Base-by-base conservation (phyloP, 2,329 filamentous ascomycete species). In the Pestalotiopsis sp. region DNA sequence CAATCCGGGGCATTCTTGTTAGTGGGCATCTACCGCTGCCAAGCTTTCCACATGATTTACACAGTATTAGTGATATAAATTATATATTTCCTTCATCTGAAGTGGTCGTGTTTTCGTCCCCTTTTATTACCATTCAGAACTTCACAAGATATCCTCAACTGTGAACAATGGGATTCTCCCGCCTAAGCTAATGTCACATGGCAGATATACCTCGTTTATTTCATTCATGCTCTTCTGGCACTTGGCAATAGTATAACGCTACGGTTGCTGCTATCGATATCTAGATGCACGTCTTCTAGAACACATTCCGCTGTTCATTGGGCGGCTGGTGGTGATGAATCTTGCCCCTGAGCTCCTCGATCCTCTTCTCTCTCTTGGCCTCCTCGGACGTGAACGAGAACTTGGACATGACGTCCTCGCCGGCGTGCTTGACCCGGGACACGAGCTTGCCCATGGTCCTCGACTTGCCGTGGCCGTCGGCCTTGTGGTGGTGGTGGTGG, bases 341-440 rank as follows among this genome's bases (percentile, higher is more conserved):
- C 25, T 77, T 78, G 56, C 76, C 77, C 72, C 79, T 78, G 61
- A 84, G 70, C 27, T 78, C 76, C 41, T 78, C 68, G 17, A 49
- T 57, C 23, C 60, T 23, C 63, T 60, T 58, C 27, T 64, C 70
- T 36, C 66, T 66, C 56, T 66, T 72, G 31, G 49, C 62, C 31
- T 60, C 66, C 25, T 68, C 57, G 17, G 63, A 64, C 3, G 59
- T 57, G 13, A 69, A 67, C 4, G 64, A 66, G 5, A 66, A 57
- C 41, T 38, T 31, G 5, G 63, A 66, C 20, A 66, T 66, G 4
- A 66, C 63, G 63, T 66, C 63, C 4, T 14, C 63, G 3, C 63
- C 63, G n/a, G 63, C 63, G 31, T 69, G 49, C 14, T 56, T 57
- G 12, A 69, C 61, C 56, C 64, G 39, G 36, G 68, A 69, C 45